These are phyloP conservation scores for Schoenoplectus tabernaemontani DNA, from an alignment of 202 grass and related monocot genomes.

Conservation along the genomic window DNA sequence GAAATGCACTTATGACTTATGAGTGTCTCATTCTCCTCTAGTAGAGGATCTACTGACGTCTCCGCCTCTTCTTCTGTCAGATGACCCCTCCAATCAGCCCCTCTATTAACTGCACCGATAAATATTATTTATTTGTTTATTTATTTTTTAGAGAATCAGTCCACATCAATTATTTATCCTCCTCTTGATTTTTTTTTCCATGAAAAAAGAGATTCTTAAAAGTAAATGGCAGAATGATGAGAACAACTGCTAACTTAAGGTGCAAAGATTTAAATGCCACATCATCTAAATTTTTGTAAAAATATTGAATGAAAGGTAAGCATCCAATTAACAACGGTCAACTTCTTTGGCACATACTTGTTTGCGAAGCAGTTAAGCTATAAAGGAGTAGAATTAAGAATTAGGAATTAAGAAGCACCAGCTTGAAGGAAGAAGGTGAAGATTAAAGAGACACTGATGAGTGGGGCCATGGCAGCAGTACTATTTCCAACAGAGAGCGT, in stretches of 20 bases:
- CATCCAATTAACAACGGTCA: not conserved
- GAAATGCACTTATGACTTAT: constrained; percentile 93
- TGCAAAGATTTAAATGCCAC: no score
- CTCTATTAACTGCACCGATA: constrained; percentile 54
- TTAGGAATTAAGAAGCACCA: not conserved
- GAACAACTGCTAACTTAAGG: not conserved
- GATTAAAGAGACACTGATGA: constrained; percentile 1
- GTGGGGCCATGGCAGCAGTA: not conserved
- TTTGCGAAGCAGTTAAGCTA: not conserved
- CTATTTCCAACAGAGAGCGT: not conserved
- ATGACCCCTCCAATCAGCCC: constrained; percentile 51
- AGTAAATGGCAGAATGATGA: not conserved
- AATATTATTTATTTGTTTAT: not conserved
- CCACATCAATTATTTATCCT: not conserved
- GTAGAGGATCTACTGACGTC: constrained; percentile 50
- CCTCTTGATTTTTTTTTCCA: not conserved
- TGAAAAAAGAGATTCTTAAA: not conserved
- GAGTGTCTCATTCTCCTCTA: constrained; percentile 61
- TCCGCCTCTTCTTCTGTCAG: constrained; percentile 85
- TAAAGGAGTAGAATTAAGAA: not conserved
- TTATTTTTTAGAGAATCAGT: not conserved
- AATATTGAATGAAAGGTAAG: not conserved
- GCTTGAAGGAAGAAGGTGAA: constrained; percentile 12
- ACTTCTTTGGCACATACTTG: no score
- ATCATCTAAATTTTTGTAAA: not conserved